Base-by-base conservation (phyloP, 768 basidiomycete species). In the Amanita phalloides region DNA sequence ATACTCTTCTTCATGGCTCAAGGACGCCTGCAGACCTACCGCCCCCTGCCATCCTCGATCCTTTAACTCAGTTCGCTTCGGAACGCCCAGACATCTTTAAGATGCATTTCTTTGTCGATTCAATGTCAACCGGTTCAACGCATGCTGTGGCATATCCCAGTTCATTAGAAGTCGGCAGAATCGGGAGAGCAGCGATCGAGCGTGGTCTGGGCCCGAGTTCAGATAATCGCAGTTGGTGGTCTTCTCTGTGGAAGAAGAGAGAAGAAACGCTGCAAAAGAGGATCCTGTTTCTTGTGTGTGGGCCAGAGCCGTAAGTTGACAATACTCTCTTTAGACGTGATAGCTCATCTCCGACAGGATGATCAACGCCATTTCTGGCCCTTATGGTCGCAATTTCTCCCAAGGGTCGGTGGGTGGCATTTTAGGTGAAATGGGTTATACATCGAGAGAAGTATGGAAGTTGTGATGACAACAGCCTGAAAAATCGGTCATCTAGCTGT, bases 1-100 rank as follows among this genome's bases (percentile, higher is more conserved):
- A 85, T 61, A 89, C 82, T 0, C 65, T 92, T 3, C 68, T 92
- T 23, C 90, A 92, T 56, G 78, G 79, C 7, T 89, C 86, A 9
- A 75, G 69, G 33, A 74, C 70, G 13, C 72, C 73, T 10, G 70
- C 68, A 32, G 84, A 88, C 53, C 70, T 90, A 13, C 90, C 90
- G 38, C 88, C 89, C n/a, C 61, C 76, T 3, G 61, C 60, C 28
- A 73, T 90, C 13, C 65, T 89, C 26, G 68, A 73, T 25, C 77
- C 77, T 21, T 70, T 91, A 11, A 51, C 64, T 23, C 51, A 64
- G 4, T 74, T 75, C 51, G 74, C 86, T 21, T 56, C 66, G 23
- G 53, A 71, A 44, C 58, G 81, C 57, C 81, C 86, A 0, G 74
- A 81, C 14, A 68, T 60, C 49, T 76, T 92, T 51, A 69, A 66